Base-by-base conservation (phyloP, 73 alveolate genomes). In the Tetrahymena elliotti region DNA sequence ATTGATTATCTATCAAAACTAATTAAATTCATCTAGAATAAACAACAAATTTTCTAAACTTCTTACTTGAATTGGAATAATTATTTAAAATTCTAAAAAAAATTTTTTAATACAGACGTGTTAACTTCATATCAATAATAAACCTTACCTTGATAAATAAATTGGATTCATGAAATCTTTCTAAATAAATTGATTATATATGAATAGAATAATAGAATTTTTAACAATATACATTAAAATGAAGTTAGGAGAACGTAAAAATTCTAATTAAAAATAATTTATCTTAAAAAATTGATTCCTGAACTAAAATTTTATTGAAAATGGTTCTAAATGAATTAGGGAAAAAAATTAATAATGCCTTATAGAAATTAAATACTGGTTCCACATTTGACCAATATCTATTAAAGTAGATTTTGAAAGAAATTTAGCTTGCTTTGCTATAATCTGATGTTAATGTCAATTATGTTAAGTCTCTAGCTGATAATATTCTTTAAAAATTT, bases 251-350 rank as follows among this genome's bases (percentile, higher is more conserved):
- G 20, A 2, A 1, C 15, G 20, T 22, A 41, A 41, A 41, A 41
- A 7, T 41, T 41, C 16, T 41, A 41, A 12, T 41, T 47, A 10
- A 47, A 47, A 47, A 47, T 47, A 47, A 47, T 47, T 12, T 10
- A 10, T 8, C 82, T 8, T 18, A 47, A 15, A 47, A 15, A 8
- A 47, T 5, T 83, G n/a, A n/a, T n/a, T n/a, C n/a, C n/a, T n/a
- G n/a, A n/a, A n/a, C n/a, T n/a, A n/a, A n/a, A n/a, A n/a, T n/a
- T n/a, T n/a, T n/a, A n/a, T n/a, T n/a, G n/a, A n/a, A n/a, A 35
- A 98, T 98, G 99, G 99, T 98, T 33, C 96, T 98, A 92, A 98
- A 98, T 40, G 99, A 98, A 93, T 93, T 98, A 24, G 99, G 99
- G 33, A 94, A 96, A 52, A 93, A 96, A 94, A 98, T 98, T 52